Base-by-base conservation (phyloP, 768 basidiomycete genomes). In the Naganishia randhawae region DNA sequence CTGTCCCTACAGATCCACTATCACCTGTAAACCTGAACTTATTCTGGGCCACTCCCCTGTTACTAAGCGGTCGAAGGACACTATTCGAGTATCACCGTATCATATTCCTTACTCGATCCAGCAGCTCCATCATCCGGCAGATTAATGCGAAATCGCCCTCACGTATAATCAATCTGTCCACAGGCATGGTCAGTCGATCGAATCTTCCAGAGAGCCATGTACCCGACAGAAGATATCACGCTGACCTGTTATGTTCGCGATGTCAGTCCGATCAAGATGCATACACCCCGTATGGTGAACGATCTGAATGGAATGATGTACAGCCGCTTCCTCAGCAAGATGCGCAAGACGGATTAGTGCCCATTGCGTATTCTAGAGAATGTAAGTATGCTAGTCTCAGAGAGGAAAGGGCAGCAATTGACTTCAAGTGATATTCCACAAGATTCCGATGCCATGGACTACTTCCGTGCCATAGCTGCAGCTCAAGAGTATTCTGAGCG, bases 341-440 rank as follows among this genome's bases (percentile, higher is more conserved):
- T 73, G 78, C 80, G 3, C 85, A 85, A 35, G 85, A 85, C 69
- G 89, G 92, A 1, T 83, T 98, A 48, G 94, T 92, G 0, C 91
- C 92, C 1, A 98, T 99, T 78, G 87, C 94, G 76, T 99, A 99
- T 76, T 86, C 86, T 3, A 83, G 83, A 42, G 88, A 92, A 83
- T 99, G 95, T 94, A 66, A 76, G 90, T 84, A 50, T 22, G 52
- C 70, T 33, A 55, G 25, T 17, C 13, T 3, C 4, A 31, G 29
- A n/a, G n/a, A 19, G 19, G 32, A 45, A 22, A 1, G 14, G 19
- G 41, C 62, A 2, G n/a, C 14, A 14, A 2, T 50, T 22, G 10
- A 31, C 27, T 19, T n/a, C 11, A 32, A 41, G 16, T 35, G 14
- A 10, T 25, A n/a, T 1, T 42, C 1, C 17, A 1, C 37, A 45